Base-by-base conservation (phyloP, 768 basidiomycete genomes). In the Boletus eberwhitei region DNA sequence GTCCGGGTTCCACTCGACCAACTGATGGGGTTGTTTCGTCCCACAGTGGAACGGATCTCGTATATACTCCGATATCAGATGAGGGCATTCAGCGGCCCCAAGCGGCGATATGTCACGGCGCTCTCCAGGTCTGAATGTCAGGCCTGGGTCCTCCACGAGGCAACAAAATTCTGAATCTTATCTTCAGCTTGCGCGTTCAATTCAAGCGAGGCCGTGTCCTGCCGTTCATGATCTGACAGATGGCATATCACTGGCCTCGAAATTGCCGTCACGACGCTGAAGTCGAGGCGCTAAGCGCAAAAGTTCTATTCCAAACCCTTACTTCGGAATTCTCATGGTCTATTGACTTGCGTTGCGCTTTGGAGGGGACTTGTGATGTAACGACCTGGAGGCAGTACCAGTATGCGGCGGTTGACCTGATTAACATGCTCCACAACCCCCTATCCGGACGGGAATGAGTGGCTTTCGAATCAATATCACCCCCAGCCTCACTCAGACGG, bases 401-500 rank as follows among this genome's bases (percentile, higher is more conserved):
- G n/a, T n/a, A n/a, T 19, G 32, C 24, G 41, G 41, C 40, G 26
- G 14, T 26, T 47, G 47, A 35, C 45, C 26, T 41, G 44, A 37
- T 48, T 37, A 53, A 39, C 52, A 52, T 14, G 61, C 62, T 42
- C 75, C 76, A 58, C 76, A 77, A 8, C 59, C 70, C 6, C 73
- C 74, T 35, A 79, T 75, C 79, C 78, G 78, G 7, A 79, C 74
- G 7, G 73, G 67, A 46, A 64, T 41, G 13, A 70, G 61, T 2
- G 71, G 67, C 57, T 64, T 67, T 14, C 5, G 24, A 26, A 26
- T 74, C 77, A 35, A 74, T 72, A 9, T 64, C 64, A 22, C 68
- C 64, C 8, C 69, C 76, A 6, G 64, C 69, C 26, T 61, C 59
- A 26, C 71, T 64, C 32, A 78, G 64, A 24, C 63, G 67, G 19